These are phyloP conservation scores for Penicillium macrosclerotiorum DNA, from an alignment of 495 filamentous ascomycete species.

Conservation along the genomic window DNA sequence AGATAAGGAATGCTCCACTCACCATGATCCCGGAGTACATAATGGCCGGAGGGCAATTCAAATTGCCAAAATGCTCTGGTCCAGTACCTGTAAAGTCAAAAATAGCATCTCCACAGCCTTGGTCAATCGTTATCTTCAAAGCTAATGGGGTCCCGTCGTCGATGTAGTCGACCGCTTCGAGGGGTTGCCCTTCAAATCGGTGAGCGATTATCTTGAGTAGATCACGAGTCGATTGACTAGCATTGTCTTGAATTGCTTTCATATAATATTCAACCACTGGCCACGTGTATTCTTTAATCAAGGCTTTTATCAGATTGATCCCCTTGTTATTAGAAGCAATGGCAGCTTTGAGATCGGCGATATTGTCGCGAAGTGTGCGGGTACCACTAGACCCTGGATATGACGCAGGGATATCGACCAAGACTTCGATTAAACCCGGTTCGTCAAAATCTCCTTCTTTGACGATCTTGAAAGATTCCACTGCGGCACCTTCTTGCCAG, in stretches of 20 bases:
- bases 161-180: slow-evolving; percentile 83
- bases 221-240: slow-evolving; percentile 71
- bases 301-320: slow-evolving; percentile 76
- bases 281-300: slow-evolving; percentile 88
- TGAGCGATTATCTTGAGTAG: slow-evolving; percentile 72
- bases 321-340: slow-evolving; percentile 93
- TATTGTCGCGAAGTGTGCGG: slow-evolving; percentile 79
- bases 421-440: slow-evolving; percentile 68
- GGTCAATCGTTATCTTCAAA: slow-evolving; percentile 76
- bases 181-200: slow-evolving; percentile 64
- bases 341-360: slow-evolving; percentile 90
- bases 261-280: slow-evolving; percentile 84
- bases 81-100: slow-evolving; percentile 87
- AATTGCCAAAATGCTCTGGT: slow-evolving; percentile 70
- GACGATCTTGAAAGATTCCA: slow-evolving; percentile 85
- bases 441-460: slow-evolving; percentile 83
- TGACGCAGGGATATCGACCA: slow-evolving; percentile 73
- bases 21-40: slow-evolving; percentile 46
- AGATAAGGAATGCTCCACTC: not conserved
- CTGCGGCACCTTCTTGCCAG: slow-evolving; percentile 85
- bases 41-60: slow-evolving; percentile 53
- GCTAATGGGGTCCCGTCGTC: slow-evolving; percentile 85
- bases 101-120: slow-evolving; percentile 74
- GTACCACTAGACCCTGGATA: slow-evolving; percentile 85
- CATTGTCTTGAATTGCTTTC: slow-evolving; percentile 84